A percentile compares a stretch with the other conserved stretches of the same genome.
Conservation (phyloP, 768 basidiomycete genomes). For the Postia placenta region DNA sequence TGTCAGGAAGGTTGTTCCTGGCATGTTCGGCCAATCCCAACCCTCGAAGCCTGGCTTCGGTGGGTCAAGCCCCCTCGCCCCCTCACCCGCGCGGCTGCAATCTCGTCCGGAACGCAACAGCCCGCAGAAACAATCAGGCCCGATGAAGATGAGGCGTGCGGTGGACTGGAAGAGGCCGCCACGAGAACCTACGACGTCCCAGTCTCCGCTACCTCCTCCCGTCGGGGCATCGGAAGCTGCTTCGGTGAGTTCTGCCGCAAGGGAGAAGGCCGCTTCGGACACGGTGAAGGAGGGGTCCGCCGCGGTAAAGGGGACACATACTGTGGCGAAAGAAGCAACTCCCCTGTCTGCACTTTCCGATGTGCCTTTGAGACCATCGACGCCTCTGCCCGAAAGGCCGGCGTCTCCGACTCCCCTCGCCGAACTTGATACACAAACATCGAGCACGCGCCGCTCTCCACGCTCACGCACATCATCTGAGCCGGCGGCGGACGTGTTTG, state of each 20-base stretch:
- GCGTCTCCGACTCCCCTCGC: not conserved
- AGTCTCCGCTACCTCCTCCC: not conserved
- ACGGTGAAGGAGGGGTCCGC: not conserved
- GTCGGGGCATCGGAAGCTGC: not conserved
- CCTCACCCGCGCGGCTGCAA: conserved; percentile 14
- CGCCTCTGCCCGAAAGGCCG: not conserved
- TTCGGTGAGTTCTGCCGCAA: no score
- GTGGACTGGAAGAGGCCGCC: conserved; percentile 27
- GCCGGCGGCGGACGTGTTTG: conserved; percentile 34
- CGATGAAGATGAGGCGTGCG: conserved; percentile 34
- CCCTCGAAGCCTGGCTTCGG: no score
- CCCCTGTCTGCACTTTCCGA: not conserved
- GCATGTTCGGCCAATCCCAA: conserved; percentile 22
- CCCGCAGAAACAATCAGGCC: conserved; percentile 15
- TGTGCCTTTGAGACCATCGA: not conserved
- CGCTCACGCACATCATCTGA: conserved; percentile 36
- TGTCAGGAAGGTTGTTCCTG: conserved; percentile 32
- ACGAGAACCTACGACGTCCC: not conserved
- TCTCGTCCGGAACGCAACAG: not conserved
- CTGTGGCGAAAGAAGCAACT: not conserved
- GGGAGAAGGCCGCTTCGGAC: no score
- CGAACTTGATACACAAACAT: not conserved
- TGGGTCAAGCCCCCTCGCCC: conserved; percentile 4
- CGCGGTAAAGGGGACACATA: no score
- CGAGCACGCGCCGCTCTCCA: conserved; percentile 39